A percentile compares a stretch with the other conserved stretches of the same genome.
Conservation (phyloP, 805 yeast genomes). For the Cyberlindnera xishuangbannaensis region DNA sequence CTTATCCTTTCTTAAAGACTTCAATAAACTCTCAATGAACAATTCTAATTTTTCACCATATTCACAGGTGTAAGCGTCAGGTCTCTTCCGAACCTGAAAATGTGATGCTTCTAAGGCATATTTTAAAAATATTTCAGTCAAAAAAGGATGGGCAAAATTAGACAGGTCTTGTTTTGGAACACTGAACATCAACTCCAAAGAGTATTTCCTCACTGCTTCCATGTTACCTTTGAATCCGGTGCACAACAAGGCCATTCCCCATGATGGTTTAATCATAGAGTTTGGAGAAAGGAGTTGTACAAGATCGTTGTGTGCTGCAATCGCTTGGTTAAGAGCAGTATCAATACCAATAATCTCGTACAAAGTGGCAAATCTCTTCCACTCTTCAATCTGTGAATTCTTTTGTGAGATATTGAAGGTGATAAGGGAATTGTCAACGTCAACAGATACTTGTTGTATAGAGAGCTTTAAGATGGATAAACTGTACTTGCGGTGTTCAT, state of each 20-base stretch:
- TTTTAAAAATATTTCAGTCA: conserved; percentile 45
- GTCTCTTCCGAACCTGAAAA: conserved; percentile 38
- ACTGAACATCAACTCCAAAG: conserved; percentile 49
- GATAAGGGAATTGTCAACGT: conserved; percentile 29
- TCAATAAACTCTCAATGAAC: conserved; percentile 35
- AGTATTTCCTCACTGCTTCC: conserved; percentile 68
- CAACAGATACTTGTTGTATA: conserved; percentile 35
- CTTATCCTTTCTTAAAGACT: conserved; percentile 29
- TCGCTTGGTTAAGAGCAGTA: conserved; percentile 79
- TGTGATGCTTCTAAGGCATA: conserved; percentile 59
- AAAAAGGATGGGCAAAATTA: conserved; percentile 39
- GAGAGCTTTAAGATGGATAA: conserved; percentile 61
- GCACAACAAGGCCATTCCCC: conserved; percentile 70
- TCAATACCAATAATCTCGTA: conserved; percentile 81
- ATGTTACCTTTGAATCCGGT: conserved; percentile 72
- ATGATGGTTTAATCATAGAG: conserved; percentile 54
- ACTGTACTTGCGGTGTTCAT: conserved; percentile 65
- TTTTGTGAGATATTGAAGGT: conserved; percentile 1
- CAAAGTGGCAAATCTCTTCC: conserved; percentile 71
- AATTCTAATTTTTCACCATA: conserved; percentile 48
- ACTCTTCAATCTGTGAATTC: conserved; percentile 38
- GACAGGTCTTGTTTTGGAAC: conserved; percentile 41
- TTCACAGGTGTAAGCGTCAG: conserved; percentile 38
- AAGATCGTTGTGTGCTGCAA: conserved; percentile 67
- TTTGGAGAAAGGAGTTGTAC: conserved; percentile 41